These are phyloP conservation scores for Cladorrhinum sp. DNA, from an alignment of 2,329 filamentous ascomycete genomes.

Conservation along the genomic window DNA sequence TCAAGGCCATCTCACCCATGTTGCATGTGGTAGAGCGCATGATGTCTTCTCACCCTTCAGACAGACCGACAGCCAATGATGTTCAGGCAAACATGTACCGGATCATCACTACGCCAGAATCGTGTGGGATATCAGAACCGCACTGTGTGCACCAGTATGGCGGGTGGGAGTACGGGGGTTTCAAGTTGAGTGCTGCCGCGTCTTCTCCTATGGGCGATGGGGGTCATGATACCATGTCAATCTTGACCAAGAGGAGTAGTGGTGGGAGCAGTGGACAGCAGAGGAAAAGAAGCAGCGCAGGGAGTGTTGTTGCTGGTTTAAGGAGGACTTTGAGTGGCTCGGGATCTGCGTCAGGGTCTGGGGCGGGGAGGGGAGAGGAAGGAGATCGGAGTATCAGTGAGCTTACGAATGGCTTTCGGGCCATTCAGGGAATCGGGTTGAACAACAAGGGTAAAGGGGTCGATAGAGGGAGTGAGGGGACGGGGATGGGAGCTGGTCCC, in stretches of 20 bases:
- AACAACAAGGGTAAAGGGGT: not conserved
- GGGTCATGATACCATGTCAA: constrained; percentile 28
- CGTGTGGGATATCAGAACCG: constrained; percentile 46
- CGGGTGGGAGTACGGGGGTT: constrained; percentile 25
- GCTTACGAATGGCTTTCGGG: not conserved
- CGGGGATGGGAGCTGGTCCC: no score
- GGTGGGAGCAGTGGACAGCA: constrained; percentile 20
- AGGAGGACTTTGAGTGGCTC: constrained; percentile 30
- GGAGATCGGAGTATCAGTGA: not conserved
- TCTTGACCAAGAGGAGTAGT: constrained; percentile 32
- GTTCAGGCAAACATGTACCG: constrained; percentile 52
- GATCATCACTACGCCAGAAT: constrained; percentile 44
- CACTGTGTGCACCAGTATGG: constrained; percentile 54
- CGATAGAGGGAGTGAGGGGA: not conserved
- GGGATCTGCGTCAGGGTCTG: constrained; percentile 18
- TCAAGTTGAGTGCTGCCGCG: constrained; percentile 24
- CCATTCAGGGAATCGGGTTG: not conserved
- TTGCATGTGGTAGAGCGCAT: constrained; percentile 53
- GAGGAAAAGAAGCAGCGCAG: constrained; percentile 13
- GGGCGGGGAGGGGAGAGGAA: not conserved
- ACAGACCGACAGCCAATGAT: constrained; percentile 51
- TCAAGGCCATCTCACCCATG: constrained; percentile 50
- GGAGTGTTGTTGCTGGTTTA: constrained; percentile 28
- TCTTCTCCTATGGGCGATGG: constrained; percentile 9
- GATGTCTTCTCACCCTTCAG: constrained; percentile 49